These are phyloP conservation scores for Holtermanniella nyarrowii DNA, from an alignment of 768 basidiomycete genomes.

Conservation along the genomic window DNA sequence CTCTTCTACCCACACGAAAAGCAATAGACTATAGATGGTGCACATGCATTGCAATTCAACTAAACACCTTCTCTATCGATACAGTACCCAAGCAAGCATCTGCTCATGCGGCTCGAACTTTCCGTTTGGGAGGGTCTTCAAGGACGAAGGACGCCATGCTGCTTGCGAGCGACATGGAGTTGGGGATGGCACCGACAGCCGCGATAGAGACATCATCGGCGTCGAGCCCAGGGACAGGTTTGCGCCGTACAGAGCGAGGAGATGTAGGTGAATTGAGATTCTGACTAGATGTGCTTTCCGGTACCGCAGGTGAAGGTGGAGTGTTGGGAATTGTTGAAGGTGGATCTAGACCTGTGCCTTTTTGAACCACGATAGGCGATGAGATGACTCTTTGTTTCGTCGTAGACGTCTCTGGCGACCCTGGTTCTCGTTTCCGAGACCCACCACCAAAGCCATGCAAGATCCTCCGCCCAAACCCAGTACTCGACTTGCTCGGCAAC, in stretches of 20 bases:
- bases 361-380: neutral
- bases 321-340: neutral
- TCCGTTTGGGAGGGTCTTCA: slow-evolving; percentile 20
- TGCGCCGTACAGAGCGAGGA: slow-evolving; percentile 19
- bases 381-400: neutral
- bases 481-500: neutral
- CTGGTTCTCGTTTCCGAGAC: neutral
- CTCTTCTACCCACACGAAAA: slow-evolving; percentile 51
- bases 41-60: neutral
- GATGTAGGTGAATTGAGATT: slow-evolving; percentile 2
- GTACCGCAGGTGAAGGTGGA: neutral
- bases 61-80: no score
- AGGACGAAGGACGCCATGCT: slow-evolving; percentile 29
- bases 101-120: slow-evolving; percentile 5
- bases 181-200: slow-evolving; percentile 8
- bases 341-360: neutral
- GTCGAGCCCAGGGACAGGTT: slow-evolving; percentile 24
- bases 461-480: neutral
- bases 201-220: neutral
- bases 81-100: no score
- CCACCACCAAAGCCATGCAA: neutral
- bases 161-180: slow-evolving; percentile 11
- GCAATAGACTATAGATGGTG: neutral
- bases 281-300: neutral
- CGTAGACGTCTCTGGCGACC: neutral